Conservation (phyloP, 495 filamentous ascomycete genomes). For the Xylaria bambusicola region DNA sequence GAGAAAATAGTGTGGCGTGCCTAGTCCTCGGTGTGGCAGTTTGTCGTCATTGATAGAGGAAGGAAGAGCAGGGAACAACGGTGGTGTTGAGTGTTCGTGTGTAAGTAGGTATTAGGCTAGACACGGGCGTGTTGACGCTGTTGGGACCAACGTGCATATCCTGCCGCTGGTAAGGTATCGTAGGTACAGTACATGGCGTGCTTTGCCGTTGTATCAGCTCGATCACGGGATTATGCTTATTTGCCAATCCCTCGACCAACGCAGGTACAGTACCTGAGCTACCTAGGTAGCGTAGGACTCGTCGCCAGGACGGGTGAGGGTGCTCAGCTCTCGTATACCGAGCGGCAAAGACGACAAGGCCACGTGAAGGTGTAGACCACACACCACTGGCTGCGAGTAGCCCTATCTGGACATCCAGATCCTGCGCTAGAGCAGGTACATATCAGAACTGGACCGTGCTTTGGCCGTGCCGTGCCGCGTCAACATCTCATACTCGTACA, state of each 20-base stretch:
- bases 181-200: slow-evolving; percentile 8
- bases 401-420: background rate
- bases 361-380: too few species aligned
- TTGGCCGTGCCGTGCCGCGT: slow-evolving; percentile 15
- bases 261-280: slow-evolving; percentile 20
- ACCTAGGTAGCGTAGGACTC: background rate
- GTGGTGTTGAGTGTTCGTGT: background rate
- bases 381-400: too few species aligned
- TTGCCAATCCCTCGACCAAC: slow-evolving; percentile 9
- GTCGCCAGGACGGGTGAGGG: background rate
- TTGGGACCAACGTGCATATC: slow-evolving; percentile 12
- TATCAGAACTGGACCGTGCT: slow-evolving; percentile 1
- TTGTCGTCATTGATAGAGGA: slow-evolving; percentile 7
- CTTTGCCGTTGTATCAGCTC: slow-evolving; percentile 11
- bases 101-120: background rate
- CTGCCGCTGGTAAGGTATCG: slow-evolving; percentile 2
- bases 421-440: background rate
- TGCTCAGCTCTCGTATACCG: slow-evolving; percentile 2
- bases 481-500: background rate
- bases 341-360: too few species aligned
- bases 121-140: background rate
- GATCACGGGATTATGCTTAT: slow-evolving; percentile 12
- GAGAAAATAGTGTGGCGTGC: slow-evolving; percentile 12
- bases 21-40: slow-evolving; percentile 5
- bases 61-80: slow-evolving; percentile 1